Percentiles rank a stretch among this genome's conserved stretches.
phyloP scores from a whole-genome alignment of 2,329 filamentous ascomycete species.

The Cladosporium halotolerans region DNA sequence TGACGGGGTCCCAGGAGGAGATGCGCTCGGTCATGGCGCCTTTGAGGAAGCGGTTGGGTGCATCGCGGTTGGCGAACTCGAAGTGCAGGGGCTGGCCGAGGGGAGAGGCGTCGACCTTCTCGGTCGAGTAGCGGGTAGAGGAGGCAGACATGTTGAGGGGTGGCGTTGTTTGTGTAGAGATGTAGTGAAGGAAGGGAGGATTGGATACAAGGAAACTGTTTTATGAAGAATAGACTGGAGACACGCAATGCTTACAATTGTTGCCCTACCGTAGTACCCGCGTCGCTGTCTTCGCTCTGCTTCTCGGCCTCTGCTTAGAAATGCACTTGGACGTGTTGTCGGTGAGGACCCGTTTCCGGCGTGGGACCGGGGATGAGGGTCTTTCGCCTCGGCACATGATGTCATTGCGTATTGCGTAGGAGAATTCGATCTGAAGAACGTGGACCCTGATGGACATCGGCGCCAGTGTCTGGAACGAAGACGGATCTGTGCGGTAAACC shows the following conservation, averaged over 20 bases:
- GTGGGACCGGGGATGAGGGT: not conserved
- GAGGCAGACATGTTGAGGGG: slow-evolving; percentile 7
- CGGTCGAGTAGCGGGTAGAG: slow-evolving; percentile 33
- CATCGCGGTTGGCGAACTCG: slow-evolving; percentile 46
- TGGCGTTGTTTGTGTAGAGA: not conserved
- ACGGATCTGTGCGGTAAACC: not conserved
- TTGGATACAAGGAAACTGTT: not conserved
- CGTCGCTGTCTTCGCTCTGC: not conserved
- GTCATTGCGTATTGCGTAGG: not conserved
- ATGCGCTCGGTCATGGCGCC: slow-evolving; percentile 61
- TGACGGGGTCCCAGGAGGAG: slow-evolving; percentile 53
- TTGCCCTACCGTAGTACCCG: not conserved
- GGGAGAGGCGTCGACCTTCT: slow-evolving; percentile 34
- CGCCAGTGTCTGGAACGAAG: not conserved
- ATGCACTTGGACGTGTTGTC: slow-evolving; percentile 6
- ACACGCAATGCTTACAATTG: not conserved
- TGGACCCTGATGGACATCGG: slow-evolving; percentile 3
- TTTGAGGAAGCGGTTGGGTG: slow-evolving; percentile 62
- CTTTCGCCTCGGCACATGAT: slow-evolving; percentile 8
- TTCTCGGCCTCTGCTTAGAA: slow-evolving; percentile 6
- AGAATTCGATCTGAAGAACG: slow-evolving; percentile 1
- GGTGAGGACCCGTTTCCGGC: slow-evolving; percentile 6
- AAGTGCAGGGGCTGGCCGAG: slow-evolving; percentile 41
- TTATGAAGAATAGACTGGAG: not conserved
- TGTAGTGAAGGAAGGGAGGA: not conserved